Base-by-base conservation (phyloP, 2,329 filamentous ascomycete genomes). In the Aureobasidium lini region DNA sequence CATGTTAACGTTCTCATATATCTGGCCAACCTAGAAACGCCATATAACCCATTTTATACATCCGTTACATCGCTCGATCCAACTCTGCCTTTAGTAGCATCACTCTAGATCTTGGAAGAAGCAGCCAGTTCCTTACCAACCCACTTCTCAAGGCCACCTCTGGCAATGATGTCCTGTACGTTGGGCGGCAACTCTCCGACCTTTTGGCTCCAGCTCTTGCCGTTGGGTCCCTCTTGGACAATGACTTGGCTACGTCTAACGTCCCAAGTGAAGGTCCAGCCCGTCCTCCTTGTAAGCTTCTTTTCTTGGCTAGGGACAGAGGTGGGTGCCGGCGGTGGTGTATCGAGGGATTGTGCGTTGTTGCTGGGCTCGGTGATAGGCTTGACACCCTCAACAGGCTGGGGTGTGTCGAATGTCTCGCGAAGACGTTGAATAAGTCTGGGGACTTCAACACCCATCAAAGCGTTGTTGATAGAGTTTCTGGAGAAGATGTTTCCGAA, bases 261-360 rank as follows among this genome's bases (percentile, higher is more conserved):
- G 71, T 96, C 90, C 90, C 90, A 95, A 4, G 82, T 79, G 31
- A 95, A 78, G 52, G 78, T 91, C 91, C 90, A 96, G 13, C 90
- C 90, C 0, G 90, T 95, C 32, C 89, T 80, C 31, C 86, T 79
- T 0, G 89, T 92, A 15, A 84, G 72, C 43, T 78, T 69, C 73
- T 86, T 87, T 34, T 79, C 73, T 13, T 76, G 72, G 56, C 74
- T 72, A 4, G 66, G 67, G 44, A 69, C 67, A 15, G 60, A 62
- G 11, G 65, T 60, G 9, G 69, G 67, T n/a, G 69, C 69, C 7
- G 78, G 74, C 7, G 75, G 73, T 34, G 76, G 76, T 6, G 78
- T 79, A 65, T 83, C 81, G 1, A 83, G 71, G 47, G 73, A 77
- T 59, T 82, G 75, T 49, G 67, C 66, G 64, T 82, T 82, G 43